Base-by-base conservation (phyloP, 768 basidiomycete species). In the Kwoniella bestiolae region DNA sequence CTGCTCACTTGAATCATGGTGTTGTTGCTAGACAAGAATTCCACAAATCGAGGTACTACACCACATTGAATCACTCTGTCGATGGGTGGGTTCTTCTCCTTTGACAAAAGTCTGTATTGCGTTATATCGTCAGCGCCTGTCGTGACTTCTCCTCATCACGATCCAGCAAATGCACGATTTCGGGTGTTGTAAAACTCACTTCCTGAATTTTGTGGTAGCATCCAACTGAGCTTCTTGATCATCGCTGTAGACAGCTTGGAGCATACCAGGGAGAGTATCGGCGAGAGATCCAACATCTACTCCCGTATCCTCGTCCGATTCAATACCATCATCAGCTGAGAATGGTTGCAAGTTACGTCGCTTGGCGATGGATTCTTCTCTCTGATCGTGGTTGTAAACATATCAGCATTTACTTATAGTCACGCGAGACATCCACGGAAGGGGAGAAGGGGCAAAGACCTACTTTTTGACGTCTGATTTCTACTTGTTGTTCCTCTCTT, bases 21-120 rank as follows among this genome's bases (percentile, higher is more conserved):
- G 75, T 85, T 83, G 47, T 72, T 70, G 59, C 74, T 80, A 72
- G 87, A 86, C 71, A 99, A 84, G 83, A 99, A 98, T 81, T 96
- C 89, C 49, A 99, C 96, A 73, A 99, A 98, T 65, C 95, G 91
- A 66, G 92, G 91, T 41, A 99, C 92, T 45, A 99, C 96, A 63
- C 92, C 91, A 82, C 94, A 96, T 74, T 94, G 92, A 59, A 82
- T 98, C 72, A 99, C 96, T 81, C 89, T 88, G 82, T 99, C 96
- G 80, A 99, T 99, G 21, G 95, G 96, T 51, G 96, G 96, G 81
- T 97, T 99, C 85, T 94, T 95, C 84, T 99, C 96, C 84, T 99
- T 99, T 72, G 94, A 97, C 69, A 99, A 87, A 44, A 99, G 86
- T 67, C 80, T 81, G 9, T 16, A 44, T 5, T 23, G 44, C 21